These are phyloP conservation scores for Hydrangea macrophylla DNA, from an alignment of 148 eudicot species.

Conservation along the genomic window DNA sequence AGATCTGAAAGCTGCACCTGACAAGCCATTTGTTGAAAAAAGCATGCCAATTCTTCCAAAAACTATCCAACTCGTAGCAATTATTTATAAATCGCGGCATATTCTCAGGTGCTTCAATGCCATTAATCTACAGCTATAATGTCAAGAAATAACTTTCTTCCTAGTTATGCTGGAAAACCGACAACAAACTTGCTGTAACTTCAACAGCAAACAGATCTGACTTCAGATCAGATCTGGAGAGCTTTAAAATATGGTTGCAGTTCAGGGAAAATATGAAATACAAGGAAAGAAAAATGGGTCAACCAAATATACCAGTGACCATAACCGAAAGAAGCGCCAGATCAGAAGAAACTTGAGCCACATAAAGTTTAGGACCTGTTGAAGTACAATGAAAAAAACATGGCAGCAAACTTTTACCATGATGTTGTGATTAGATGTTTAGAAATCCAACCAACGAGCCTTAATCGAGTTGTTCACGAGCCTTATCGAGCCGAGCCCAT, in stretches of 20 bases:
- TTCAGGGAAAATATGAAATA: background rate
- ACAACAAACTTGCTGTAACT: background rate
- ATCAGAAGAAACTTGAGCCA: conserved; percentile 94
- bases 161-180: background rate
- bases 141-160: conserved; percentile 4
- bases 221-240: conserved; percentile 1
- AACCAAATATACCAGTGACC: conserved; percentile 64
- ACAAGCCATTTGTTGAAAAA: conserved; percentile 98
- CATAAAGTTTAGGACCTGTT: conserved; percentile 93
- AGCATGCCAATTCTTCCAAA: conserved; percentile 99
- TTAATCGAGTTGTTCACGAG: too few species aligned
- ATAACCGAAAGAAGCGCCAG: conserved; percentile 96
- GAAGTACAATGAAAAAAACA: conserved; percentile 6
- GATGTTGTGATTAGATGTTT: background rate
- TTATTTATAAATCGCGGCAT: conserved; percentile 96
- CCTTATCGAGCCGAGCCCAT: too few species aligned
- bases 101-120: conserved; percentile 90
- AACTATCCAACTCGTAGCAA: conserved; percentile 84
- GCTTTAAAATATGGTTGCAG: background rate
- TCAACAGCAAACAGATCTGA: background rate
- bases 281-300: background rate
- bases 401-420: conserved; percentile 11
- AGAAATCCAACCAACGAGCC: background rate
- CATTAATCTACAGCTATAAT: conserved; percentile 48
- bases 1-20: conserved; percentile 44